Conservation (phyloP, 1,139 yeast genomes). For the Pichia sp. region DNA sequence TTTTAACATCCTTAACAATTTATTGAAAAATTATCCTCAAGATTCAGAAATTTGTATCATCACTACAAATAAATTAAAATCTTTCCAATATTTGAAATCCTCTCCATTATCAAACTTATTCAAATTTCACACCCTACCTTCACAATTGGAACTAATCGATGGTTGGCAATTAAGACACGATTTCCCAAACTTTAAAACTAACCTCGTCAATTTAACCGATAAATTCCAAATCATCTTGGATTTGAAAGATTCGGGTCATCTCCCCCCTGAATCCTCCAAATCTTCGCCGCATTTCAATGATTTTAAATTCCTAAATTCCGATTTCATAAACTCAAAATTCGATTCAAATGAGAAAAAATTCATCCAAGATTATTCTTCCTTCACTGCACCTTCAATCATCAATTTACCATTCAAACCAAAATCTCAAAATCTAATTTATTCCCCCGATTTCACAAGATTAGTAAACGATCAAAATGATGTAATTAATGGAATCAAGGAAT, state of each 20-base stretch:
- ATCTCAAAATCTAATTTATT: constrained; percentile 23
- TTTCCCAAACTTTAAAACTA: constrained; percentile 22
- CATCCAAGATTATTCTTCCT: constrained; percentile 25
- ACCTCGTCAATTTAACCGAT: constrained; percentile 23
- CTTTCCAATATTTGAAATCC: constrained; percentile 8
- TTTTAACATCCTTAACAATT: constrained; percentile 15
- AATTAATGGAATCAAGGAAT: constrained; percentile 19
- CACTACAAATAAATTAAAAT: constrained; percentile 23
- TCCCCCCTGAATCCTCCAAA: constrained; percentile 14
- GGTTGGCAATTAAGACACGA: constrained; percentile 30
- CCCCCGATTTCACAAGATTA: constrained; percentile 22
- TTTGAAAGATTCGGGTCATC: constrained; percentile 18
- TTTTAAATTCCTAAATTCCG: constrained; percentile 14
- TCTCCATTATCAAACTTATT: constrained; percentile 12
- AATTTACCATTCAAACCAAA: constrained; percentile 22
- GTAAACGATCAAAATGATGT: constrained; percentile 16
- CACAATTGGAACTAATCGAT: constrained; percentile 26
- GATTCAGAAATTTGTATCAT: constrained; percentile 22
- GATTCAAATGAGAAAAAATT: constrained; percentile 20
- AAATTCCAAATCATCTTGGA: constrained; percentile 22
- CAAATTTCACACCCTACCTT: constrained; percentile 20
- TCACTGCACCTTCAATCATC: constrained; percentile 22
- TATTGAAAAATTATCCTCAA: constrained; percentile 8
- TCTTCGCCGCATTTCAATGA: constrained; percentile 21
- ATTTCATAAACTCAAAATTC: constrained; percentile 18